phyloP scores from a whole-genome alignment of 140 eudicot genomes.

The Flaveria floridana region DNA sequence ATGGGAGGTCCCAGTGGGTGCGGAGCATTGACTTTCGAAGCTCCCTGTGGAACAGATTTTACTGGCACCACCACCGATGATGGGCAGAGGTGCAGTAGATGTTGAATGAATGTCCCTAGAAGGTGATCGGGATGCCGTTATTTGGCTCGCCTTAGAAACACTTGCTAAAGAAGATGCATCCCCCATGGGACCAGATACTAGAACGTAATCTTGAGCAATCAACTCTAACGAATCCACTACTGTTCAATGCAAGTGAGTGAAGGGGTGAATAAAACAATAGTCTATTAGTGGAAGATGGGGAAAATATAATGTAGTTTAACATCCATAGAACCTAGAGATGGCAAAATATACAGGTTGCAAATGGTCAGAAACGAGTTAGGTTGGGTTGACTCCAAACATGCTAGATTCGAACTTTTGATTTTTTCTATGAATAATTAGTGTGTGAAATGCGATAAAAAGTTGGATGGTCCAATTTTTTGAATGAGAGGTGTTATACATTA shows the following conservation, averaged over 20 bases:
- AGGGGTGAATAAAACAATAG: constrained; percentile 13
- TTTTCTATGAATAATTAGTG: background rate
- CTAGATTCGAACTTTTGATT: background rate
- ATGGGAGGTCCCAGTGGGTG: constrained; percentile 68
- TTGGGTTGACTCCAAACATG: background rate
- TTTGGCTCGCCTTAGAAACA: constrained; percentile 48
- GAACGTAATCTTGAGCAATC: constrained; percentile 78
- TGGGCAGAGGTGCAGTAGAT: constrained; percentile 51
- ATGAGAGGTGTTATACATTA: background rate
- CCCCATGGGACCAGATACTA: constrained; percentile 70
- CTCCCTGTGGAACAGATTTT: constrained; percentile 43
- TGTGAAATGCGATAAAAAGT: background rate
- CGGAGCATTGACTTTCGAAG: constrained; percentile 64
- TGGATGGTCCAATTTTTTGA: background rate
- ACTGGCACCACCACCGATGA: constrained; percentile 42
- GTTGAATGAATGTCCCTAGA: constrained; percentile 39
- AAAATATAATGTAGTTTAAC: background rate
- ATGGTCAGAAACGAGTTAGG: background rate
- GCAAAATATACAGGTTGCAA: background rate
- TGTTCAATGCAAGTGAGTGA: constrained; percentile 30
- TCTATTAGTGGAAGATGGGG: background rate
- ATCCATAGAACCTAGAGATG: constrained; percentile 4
- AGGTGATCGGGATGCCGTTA: constrained; percentile 41
- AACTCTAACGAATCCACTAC: constrained; percentile 68
- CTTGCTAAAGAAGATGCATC: constrained; percentile 58